These are phyloP conservation scores for Pleurotus cornucopiae DNA, from an alignment of 768 basidiomycete genomes.

Conservation along the genomic window DNA sequence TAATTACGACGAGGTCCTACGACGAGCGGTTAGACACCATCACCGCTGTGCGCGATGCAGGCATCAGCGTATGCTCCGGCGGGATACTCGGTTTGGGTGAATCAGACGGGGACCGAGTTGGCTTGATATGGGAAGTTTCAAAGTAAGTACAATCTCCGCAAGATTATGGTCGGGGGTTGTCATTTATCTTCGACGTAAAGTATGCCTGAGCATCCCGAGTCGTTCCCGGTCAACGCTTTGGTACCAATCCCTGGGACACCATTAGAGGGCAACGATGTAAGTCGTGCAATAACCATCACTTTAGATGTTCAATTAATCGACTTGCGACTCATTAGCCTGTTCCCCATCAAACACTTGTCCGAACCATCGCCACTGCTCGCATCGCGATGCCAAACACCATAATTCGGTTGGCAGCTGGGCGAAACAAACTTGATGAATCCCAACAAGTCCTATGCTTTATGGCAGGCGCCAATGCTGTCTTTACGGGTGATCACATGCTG, in stretches of 20 bases:
- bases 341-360: slow-evolving; percentile 75
- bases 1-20: slow-evolving; percentile 92
- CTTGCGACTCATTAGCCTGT: slow-evolving; percentile 53
- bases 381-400: slow-evolving; percentile 90
- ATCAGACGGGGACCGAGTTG: slow-evolving; percentile 83
- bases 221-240: slow-evolving; percentile 96
- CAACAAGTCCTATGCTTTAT: slow-evolving; percentile 99
- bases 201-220: slow-evolving; percentile 96
- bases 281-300: slow-evolving; percentile 11
- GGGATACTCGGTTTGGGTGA: slow-evolving; percentile 96
- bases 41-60: slow-evolving; percentile 85
- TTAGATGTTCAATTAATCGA: not conserved
- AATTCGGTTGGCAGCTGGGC: slow-evolving; percentile 91
- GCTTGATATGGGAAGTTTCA: slow-evolving; percentile 90
- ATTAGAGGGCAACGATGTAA: slow-evolving; percentile 82
- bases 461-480: slow-evolving; percentile 97
- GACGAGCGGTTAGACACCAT: slow-evolving; percentile 93
- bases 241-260: slow-evolving; percentile 96
- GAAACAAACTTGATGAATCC: slow-evolving; percentile 82
- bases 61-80: slow-evolving; percentile 96
- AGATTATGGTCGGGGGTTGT: slow-evolving; percentile 3
- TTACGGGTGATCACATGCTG: slow-evolving; percentile 97
- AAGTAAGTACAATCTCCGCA: slow-evolving; percentile 52
- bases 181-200: slow-evolving; percentile 33
- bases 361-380: slow-evolving; percentile 93